Evolutionary conservation across 1,139 yeast genomes (phyloP).

Genomic region (Pneumocystis sp.): DNA sequence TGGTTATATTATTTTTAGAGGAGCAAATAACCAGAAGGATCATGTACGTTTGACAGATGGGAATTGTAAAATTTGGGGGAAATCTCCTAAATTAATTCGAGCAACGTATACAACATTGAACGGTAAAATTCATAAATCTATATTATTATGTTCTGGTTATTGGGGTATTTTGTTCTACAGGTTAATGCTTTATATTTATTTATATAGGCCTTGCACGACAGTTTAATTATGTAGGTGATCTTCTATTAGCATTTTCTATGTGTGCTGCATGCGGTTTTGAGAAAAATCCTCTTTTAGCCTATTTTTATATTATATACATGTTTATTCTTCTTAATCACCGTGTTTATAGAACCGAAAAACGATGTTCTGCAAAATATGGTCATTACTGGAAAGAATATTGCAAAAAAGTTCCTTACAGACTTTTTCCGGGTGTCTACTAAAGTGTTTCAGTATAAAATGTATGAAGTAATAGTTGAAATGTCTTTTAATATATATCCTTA

Average conservation of each 20-base stretch:
- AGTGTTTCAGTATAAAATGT: neutral
- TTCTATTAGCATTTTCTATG: constrained; percentile 85
- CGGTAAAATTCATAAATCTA: constrained; percentile 37
- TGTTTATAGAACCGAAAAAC: constrained; percentile 77
- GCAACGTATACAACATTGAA: constrained; percentile 4
- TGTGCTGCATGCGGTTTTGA: constrained; percentile 76
- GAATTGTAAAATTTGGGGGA: constrained; percentile 37
- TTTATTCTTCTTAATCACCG: constrained; percentile 71
- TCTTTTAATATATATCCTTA: neutral
- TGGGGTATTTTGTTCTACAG: constrained; percentile 40
- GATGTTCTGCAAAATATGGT: constrained; percentile 76
- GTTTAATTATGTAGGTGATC: constrained; percentile 88
- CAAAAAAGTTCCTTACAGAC: constrained; percentile 67
- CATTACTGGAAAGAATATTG: constrained; percentile 74
- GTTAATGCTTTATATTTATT: neutral
- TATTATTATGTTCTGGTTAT: constrained; percentile 83
- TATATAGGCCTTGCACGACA: constrained; percentile 49
- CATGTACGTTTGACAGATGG: constrained; percentile 54
- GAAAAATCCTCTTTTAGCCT: constrained; percentile 55
- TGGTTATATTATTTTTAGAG: constrained; percentile 73
- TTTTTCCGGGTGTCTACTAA: constrained; percentile 72
- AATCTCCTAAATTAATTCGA: constrained; percentile 8
- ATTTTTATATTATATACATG: constrained; percentile 73
- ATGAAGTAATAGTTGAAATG: neutral
- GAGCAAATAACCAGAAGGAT: constrained; percentile 73